Percentiles rank a stretch among this genome's conserved stretches.
These are phyloP conservation scores for Plantago rigida DNA, from an alignment of 305 asterid genomes.

Conservation along the genomic window DNA sequence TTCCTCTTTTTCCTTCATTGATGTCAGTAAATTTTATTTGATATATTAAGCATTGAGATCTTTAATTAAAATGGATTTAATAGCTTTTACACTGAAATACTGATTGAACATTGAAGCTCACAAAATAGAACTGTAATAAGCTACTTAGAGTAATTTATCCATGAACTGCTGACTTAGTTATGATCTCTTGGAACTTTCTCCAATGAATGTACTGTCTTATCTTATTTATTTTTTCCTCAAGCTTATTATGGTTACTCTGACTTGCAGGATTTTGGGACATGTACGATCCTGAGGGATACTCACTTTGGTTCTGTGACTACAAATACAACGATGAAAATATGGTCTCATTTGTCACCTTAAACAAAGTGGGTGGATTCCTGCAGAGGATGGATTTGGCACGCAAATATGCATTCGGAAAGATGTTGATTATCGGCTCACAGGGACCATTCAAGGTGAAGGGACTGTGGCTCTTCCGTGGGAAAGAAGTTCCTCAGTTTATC, in stretches of 20 bases:
- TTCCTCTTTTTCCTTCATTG: too few species aligned
- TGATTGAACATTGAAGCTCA: too few species aligned
- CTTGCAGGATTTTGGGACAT: constrained; percentile 39
- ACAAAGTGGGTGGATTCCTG: constrained; percentile 37
- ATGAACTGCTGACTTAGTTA: too few species aligned
- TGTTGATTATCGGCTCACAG: constrained; percentile 33
- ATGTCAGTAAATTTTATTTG: too few species aligned
- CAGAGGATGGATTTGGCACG: constrained; percentile 38
- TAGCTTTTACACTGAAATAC: too few species aligned
- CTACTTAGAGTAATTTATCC: too few species aligned
- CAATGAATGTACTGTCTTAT: too few species aligned
- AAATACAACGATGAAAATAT: constrained; percentile 38
- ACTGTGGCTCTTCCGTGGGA: constrained; percentile 37
- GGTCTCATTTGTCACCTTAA: constrained; percentile 35
- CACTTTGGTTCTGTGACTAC: constrained; percentile 38
- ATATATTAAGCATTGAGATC: too few species aligned
- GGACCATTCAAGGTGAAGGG: constrained; percentile 37
- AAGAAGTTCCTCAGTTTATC: constrained; percentile 31
- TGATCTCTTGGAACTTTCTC: too few species aligned
- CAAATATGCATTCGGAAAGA: constrained; percentile 40
- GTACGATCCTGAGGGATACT: constrained; percentile 39
- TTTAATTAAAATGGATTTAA: too few species aligned
- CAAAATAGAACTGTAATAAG: too few species aligned
- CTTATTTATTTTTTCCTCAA: neutral
- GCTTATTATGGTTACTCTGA: constrained; percentile 1